Base-by-base conservation (phyloP, 1,284 basidiomycete species). In the Puccinia coronata region DNA sequence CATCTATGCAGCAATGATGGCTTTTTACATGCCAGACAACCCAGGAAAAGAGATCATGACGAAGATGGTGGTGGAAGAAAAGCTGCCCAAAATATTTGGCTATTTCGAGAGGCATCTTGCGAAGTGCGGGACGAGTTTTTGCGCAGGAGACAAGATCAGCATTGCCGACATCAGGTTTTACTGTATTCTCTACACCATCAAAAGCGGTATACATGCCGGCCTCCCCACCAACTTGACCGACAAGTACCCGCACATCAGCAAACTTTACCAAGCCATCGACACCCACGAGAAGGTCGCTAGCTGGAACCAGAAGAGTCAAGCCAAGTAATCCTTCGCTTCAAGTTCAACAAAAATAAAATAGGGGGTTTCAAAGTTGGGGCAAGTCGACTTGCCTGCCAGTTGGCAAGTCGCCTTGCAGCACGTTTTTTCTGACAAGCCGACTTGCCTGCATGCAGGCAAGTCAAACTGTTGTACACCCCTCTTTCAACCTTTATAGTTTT, bases 211-310 rank as follows among this genome's bases (percentile, higher is more conserved):
- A 11, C 34, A 55, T 23, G 11, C 31, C 2, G 70, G 70, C 23
- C 55, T 51, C 6, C 31, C 70, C 18, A 31, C 47, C 20, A 31
- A 72, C 18, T 2, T 72, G 9, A 31, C 39, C 28, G 70, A 72
- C 31, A 72, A 72, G 31, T 55, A 55, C 49, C 51, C 70, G 8
- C 51, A 72, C 34, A 20, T 55, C 31, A 23, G 12, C 3, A 72
- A 72, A 16, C 70, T 72, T 55, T n/a, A 72, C 31, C 70, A 72
- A 36, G 70, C 70, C 5, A 51, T 72, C 20, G 51, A 72, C 11
- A 28, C 8, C 3, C 70, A 72, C 31, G 70, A 72, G 31, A 72
- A 72, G 34, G 51, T 72, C 49, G 49, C 34, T n/a, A 72, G 70
- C 70, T 72, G 70, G 70, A 71, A 71, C 43, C 43, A 43, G 43